A percentile compares a stretch with the other conserved stretches of the same genome.
phyloP scores from a whole-genome alignment of 768 basidiomycete species.

The Boletales sp. region DNA sequence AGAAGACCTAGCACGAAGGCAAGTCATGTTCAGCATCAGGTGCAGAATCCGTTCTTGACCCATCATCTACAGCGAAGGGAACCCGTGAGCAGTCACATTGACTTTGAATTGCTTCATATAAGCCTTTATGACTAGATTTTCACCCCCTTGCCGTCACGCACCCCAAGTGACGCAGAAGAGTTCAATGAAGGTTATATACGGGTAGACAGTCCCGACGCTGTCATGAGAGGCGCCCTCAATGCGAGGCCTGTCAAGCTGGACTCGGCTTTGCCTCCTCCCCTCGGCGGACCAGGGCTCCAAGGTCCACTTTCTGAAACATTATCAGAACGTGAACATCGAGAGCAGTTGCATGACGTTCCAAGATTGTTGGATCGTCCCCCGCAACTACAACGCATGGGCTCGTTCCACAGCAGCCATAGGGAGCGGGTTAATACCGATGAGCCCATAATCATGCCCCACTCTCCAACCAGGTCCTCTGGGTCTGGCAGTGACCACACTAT shows the following conservation, averaged over 20 bases:
- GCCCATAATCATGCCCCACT: slow-evolving; percentile 20
- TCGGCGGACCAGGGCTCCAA: slow-evolving; percentile 11
- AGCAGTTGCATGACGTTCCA: slow-evolving; percentile 18
- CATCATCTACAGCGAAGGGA: slow-evolving; percentile 25
- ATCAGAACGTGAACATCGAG: slow-evolving; percentile 24
- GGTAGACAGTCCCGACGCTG: slow-evolving; percentile 29
- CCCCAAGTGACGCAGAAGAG: slow-evolving; percentile 31
- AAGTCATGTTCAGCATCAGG: slow-evolving; percentile 6
- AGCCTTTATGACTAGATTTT: slow-evolving; percentile 21
- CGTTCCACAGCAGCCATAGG: slow-evolving; percentile 20
- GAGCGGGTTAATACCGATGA: slow-evolving; percentile 14
- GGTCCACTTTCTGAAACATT: slow-evolving; percentile 17
- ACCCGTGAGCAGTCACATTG: slow-evolving; percentile 21
- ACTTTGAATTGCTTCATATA: slow-evolving; percentile 6
- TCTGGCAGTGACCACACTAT: slow-evolving; percentile 31
- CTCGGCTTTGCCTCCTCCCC: slow-evolving; percentile 18
- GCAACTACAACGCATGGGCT: slow-evolving; percentile 11
- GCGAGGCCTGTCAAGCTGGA: slow-evolving; percentile 27
- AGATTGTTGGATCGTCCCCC: slow-evolving; percentile 24
- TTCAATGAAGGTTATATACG: slow-evolving; percentile 30
- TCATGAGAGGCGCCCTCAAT: slow-evolving; percentile 32
- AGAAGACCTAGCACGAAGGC: slow-evolving; percentile 27
- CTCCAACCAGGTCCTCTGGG: slow-evolving; percentile 16
- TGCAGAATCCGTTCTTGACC: slow-evolving; percentile 9
- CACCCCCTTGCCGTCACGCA: slow-evolving; percentile 31